Base-by-base conservation (phyloP, 768 basidiomycete species). In the Russula sp. region DNA sequence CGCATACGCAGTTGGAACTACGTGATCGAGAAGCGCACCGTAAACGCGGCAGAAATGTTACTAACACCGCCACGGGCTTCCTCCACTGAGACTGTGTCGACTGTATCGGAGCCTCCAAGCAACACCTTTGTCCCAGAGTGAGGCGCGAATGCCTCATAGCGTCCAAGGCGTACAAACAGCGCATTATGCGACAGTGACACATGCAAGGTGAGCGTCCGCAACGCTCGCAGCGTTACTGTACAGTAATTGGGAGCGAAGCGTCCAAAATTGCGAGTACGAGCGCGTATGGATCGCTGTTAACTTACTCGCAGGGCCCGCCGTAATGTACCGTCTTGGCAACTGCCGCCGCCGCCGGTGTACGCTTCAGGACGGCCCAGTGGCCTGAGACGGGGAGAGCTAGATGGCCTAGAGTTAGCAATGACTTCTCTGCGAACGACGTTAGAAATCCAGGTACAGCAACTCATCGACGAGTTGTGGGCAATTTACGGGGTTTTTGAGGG, bases 331-430 rank as follows among this genome's bases (percentile, higher is more conserved):
- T 30, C 50, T 59, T 62, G 58, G 30, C 30, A 49, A 59, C 22
- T 13, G 44, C n/a, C 3, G 22, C 9, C 0, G n/a, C 22, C 0
- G 46, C 22, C 36, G 62, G 6, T 57, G 79, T 79, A 2, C 80
- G 81, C 61, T 87, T 88, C 26, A 90, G 74, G 67, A 90, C 83
- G 0, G 84, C 84, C 89, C 89, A 90, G 70, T 90, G n/a, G n/a
- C n/a, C n/a, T n/a, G n/a, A 90, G 3, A 90, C 67, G 0, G 87
- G 84, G 0, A 84, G 84, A 69, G n/a, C n/a, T n/a, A n/a, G n/a
- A n/a, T n/a, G n/a, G n/a, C n/a, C n/a, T n/a, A n/a, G n/a, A n/a
- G n/a, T n/a, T n/a, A n/a, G n/a, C n/a, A n/a, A n/a, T n/a, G n/a
- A n/a, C n/a, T n/a, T n/a, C n/a, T n/a, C n/a, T n/a, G n/a, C n/a